Evolutionary conservation across 768 basidiomycete genomes (phyloP), one percentile per base, ranked within the genome.

Genomic region (Russula compacta): DNA sequence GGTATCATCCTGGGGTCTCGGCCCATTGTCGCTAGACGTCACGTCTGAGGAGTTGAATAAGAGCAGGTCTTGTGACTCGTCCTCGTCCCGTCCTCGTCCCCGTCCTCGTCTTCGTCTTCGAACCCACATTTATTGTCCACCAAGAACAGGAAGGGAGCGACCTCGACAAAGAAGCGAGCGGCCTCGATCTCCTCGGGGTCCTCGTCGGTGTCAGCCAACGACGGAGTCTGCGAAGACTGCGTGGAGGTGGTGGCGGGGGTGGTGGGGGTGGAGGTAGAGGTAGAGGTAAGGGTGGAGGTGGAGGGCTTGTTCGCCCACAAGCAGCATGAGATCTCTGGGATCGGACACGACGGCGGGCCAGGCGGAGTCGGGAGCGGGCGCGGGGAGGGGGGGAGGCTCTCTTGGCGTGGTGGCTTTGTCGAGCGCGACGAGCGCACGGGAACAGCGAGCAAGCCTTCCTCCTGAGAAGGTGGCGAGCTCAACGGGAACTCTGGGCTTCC

Each of bases 361-460:
- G 61, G 61, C 21, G 56, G 55, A 47, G 44, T 53, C 19, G 61
- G 61, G 40, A 58, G 61, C 14, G 52, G 44, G 52, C 51, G 61
- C 33, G 42, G 8, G 9, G 46, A 11, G 10, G 50, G 50, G 3
- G 52, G 52, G 33, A 17, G 3, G 5, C 44, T 39, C 42, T 43
- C 10, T 11, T 21, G 21, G 21, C 43, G 36, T 52, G 32, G 50
- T 24, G 21, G 35, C 47, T 21, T 57, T 8, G 19, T 0, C 1
- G 40, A 7, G 19, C 42, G 53, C 1, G n/a, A 50, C 32, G 14
- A 17, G 50, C 61, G 56, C 12, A 3, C 7, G 2, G 61, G 56
- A 43, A 63, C 35, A 21, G 17, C 1, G n/a, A 63, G 61, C 47
- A 63, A 63, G 21, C 51, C 56, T 1, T 58, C 61, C 32, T 24